phyloP scores from a whole-genome alignment of 345 rosid genomes.

The Eucalyptus urophylla region DNA sequence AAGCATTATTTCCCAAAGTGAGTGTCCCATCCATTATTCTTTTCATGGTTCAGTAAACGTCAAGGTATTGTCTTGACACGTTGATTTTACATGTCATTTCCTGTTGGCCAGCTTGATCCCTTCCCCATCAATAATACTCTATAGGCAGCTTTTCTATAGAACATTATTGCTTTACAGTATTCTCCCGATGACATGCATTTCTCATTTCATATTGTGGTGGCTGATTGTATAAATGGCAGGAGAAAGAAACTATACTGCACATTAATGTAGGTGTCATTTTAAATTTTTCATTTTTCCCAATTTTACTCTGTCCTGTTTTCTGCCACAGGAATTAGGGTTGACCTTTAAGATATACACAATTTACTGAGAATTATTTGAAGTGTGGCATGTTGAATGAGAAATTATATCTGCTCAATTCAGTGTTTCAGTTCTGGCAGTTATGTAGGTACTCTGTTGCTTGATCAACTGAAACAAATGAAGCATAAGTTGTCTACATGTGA shows the following conservation, averaged over 20 bases:
- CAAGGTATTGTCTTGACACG: neutral
- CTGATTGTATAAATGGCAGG: neutral
- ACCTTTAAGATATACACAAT: neutral
- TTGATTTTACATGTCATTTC: neutral
- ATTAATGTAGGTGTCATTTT: neutral
- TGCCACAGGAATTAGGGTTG: neutral
- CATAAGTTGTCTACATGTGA: neutral
- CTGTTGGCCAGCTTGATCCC: neutral
- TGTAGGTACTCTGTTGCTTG: neutral
- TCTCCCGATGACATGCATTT: neutral
- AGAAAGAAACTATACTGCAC: neutral
- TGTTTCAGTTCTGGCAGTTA: neutral
- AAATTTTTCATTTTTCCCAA: neutral
- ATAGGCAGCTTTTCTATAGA: neutral
- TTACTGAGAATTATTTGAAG: neutral
- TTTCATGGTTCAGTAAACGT: neutral
- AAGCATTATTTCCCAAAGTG: slow-evolving; percentile 83
- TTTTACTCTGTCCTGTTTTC: neutral
- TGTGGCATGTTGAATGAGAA: neutral
- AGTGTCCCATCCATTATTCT: neutral
- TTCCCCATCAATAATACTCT: neutral
- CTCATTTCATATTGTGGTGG: neutral
- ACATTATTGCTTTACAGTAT: neutral
- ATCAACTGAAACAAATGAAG: neutral
- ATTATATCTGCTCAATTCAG: neutral